Evolutionary conservation across 2,329 filamentous ascomycete species (phyloP).

Genomic region (Fusarium guadeloupense): DNA sequence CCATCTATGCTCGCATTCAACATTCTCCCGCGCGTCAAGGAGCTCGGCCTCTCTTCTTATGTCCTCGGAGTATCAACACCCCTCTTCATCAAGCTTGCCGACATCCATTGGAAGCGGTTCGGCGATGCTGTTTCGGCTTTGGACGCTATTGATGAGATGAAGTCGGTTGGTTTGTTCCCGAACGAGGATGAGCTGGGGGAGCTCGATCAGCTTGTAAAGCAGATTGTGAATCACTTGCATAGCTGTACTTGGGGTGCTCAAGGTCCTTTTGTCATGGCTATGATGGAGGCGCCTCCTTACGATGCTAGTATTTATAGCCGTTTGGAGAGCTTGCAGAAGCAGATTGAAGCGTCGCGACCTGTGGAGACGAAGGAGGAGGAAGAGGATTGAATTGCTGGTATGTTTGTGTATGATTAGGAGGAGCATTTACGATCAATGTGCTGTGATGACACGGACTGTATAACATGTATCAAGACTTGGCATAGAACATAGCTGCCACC

Average conservation of each 20-base stretch:
- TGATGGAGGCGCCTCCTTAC: conserved; percentile 51
- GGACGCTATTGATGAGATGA: conserved; percentile 72
- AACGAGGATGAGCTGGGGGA: conserved; percentile 49
- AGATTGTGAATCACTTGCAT: conserved; percentile 48
- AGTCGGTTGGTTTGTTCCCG: conserved; percentile 66
- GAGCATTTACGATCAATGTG: conserved; percentile 5
- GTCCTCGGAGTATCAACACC: conserved; percentile 75
- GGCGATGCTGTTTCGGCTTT: conserved; percentile 66
- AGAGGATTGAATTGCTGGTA: not conserved
- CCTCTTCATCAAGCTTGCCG: conserved; percentile 74
- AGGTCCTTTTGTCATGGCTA: conserved; percentile 51
- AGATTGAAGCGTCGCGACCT: not conserved
- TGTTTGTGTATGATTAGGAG: not conserved
- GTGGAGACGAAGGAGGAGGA: not conserved
- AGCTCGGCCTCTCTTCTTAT: conserved; percentile 73
- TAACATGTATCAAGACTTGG: not conserved
- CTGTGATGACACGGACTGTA: not conserved
- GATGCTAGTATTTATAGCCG: conserved; percentile 42
- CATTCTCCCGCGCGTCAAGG: conserved; percentile 73
- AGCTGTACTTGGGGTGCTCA: conserved; percentile 50
- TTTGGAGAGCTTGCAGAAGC: conserved; percentile 25
- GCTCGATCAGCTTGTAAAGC: conserved; percentile 38
- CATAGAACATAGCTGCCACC: not conserved
- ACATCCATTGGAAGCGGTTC: conserved; percentile 68
- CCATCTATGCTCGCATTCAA: conserved; percentile 68